Conservation (phyloP, 106 monocot species). For the Dioscorea zingiberensis region DNA sequence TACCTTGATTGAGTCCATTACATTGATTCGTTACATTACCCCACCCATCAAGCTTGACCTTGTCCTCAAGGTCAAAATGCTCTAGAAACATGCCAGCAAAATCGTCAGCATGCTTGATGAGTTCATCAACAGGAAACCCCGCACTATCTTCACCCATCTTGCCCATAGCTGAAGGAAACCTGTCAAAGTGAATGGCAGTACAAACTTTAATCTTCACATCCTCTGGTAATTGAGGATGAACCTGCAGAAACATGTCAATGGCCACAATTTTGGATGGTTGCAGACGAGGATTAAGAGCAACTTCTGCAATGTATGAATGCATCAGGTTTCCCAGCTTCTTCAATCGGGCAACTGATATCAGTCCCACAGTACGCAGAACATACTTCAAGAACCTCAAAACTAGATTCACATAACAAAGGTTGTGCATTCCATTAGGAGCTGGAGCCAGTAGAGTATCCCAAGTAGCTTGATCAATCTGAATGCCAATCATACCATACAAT, state of each 20-base stretch:
- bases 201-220: slow-evolving; percentile 90
- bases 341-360: slow-evolving; percentile 18
- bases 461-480: slow-evolving; percentile 52
- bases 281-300: slow-evolving; percentile 71
- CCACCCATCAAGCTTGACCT: too few relatives aligned
- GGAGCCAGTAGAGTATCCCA: slow-evolving; percentile 75
- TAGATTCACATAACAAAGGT: slow-evolving; percentile 68
- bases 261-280: slow-evolving; percentile 63
- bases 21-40: too few relatives aligned
- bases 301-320: slow-evolving; percentile 86
- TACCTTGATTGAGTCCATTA: too few relatives aligned
- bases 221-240: slow-evolving; percentile 54
- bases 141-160: too few relatives aligned
- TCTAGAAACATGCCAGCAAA: too few relatives aligned
- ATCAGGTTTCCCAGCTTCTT: slow-evolving; percentile 58
- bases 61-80: too few relatives aligned
- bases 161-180: slow-evolving; percentile 74
- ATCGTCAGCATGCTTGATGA: too few relatives aligned
- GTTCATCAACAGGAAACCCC: too few relatives aligned
- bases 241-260: slow-evolving; percentile 80
- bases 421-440: slow-evolving; percentile 15
- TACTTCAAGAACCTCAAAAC: slow-evolving; percentile 60
- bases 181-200: slow-evolving; percentile 51
- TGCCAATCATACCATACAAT: slow-evolving; percentile 72
- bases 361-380: slow-evolving; percentile 37